These are phyloP conservation scores for Sideroxylon spinosum DNA, from an alignment of 179 eudicot genomes.

Conservation along the genomic window DNA sequence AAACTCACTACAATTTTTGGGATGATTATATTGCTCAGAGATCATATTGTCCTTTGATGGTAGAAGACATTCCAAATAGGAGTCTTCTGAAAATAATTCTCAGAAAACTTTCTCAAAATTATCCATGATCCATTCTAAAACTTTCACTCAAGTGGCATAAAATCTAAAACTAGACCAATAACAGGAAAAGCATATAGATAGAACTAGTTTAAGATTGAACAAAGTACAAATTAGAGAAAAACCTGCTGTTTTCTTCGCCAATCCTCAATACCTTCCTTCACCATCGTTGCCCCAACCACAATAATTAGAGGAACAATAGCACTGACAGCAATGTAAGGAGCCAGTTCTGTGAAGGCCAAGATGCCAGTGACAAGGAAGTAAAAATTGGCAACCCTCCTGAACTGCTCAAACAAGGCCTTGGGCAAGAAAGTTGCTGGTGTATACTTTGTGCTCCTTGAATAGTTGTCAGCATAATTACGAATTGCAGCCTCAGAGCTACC, in stretches of 20 bases:
- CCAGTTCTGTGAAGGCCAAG: conserved; percentile 62
- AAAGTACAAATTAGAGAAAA: neutral
- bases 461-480: conserved; percentile 49
- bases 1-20: conserved; percentile 1
- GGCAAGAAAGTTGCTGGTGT: conserved; percentile 70
- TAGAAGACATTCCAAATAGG: neutral
- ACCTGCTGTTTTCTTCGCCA: conserved; percentile 77
- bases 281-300: conserved; percentile 84
- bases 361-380: conserved; percentile 75
- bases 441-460: conserved; percentile 79
- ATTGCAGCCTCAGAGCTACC: conserved; percentile 33
- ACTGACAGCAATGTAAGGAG: conserved; percentile 73
- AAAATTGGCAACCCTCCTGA: conserved; percentile 91
- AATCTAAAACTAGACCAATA: neutral
- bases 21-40: neutral
- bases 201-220: neutral
- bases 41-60: neutral
- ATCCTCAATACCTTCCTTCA: conserved; percentile 84
- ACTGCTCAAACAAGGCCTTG: conserved; percentile 90
- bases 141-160: neutral
- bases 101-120: neutral
- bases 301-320: conserved; percentile 66
- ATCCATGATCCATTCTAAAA: neutral
- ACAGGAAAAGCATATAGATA: neutral
- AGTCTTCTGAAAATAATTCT: neutral